Conservation (phyloP, 2,329 filamentous ascomycete species). For the Ophiocordyceps unilateralis region DNA sequence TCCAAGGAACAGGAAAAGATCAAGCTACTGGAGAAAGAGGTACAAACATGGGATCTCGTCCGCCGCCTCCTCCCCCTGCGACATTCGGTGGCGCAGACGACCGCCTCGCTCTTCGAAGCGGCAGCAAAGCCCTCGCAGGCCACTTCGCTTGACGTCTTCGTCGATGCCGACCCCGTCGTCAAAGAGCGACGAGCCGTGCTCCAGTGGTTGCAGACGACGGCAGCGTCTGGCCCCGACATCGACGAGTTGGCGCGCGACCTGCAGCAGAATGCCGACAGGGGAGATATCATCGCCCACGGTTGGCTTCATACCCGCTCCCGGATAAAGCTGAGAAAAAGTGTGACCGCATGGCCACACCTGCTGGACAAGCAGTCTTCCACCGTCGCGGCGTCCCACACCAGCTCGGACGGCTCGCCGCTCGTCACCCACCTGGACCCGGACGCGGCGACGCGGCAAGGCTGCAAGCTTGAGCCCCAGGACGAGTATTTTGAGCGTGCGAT, state of each 20-base stretch:
- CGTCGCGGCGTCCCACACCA: constrained; percentile 37
- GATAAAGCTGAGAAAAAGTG: constrained; percentile 77
- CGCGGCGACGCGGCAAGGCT: constrained; percentile 61
- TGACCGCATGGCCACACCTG: constrained; percentile 48
- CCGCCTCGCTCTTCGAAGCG: constrained; percentile 11
- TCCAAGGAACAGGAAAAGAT: constrained; percentile 8
- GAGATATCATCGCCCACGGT: constrained; percentile 69
- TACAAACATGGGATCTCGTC: constrained; percentile 80
- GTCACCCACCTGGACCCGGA: constrained; percentile 88
- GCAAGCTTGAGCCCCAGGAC: constrained; percentile 64
- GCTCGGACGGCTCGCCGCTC: constrained; percentile 43
- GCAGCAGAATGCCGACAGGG: constrained; percentile 58
- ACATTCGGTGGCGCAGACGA: constrained; percentile 24
- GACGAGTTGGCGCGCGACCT: constrained; percentile 61
- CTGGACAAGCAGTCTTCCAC: constrained; percentile 45
- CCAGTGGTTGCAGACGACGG: constrained; percentile 71
- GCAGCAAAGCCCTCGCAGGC: constrained; percentile 8
- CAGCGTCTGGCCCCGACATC: constrained; percentile 53
- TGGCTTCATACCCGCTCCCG: constrained; percentile 84
- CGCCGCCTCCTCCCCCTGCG: constrained; percentile 56
- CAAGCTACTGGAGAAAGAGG: constrained; percentile 57
- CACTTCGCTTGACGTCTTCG: constrained; percentile 49
- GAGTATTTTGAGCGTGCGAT: constrained; percentile 78
- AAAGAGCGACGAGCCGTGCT: constrained; percentile 65
- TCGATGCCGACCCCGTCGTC: constrained; percentile 54